Percentiles rank a stretch among this genome's conserved stretches.
phyloP scores from a whole-genome alignment of 2,329 filamentous ascomycete genomes.

The Trichoderma harzianum region DNA sequence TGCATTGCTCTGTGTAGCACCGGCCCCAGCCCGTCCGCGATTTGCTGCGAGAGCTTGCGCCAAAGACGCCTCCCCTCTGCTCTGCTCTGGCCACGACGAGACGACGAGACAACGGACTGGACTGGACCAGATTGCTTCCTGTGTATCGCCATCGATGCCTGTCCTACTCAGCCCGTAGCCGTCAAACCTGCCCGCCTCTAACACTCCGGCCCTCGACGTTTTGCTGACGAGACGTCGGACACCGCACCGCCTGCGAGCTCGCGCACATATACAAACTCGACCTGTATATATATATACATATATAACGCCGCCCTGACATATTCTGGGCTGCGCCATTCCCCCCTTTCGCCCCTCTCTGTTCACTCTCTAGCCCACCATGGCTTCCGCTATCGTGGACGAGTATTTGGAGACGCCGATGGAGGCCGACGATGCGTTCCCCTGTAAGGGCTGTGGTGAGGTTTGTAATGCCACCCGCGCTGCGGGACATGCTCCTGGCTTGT shows the following conservation, averaged over 20 bases:
- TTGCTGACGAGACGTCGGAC: constrained; percentile 11
- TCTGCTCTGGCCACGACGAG: background rate
- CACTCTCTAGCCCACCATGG: constrained; percentile 35
- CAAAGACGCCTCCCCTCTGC: background rate
- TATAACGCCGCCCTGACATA: background rate
- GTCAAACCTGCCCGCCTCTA: constrained; percentile 1
- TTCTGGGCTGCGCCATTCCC: constrained; percentile 4
- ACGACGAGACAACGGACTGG: background rate
- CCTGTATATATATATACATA: background rate
- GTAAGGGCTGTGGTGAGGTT: constrained; percentile 92
- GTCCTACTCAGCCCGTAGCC: constrained; percentile 10
- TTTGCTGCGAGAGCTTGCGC: background rate
- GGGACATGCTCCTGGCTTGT: background rate
- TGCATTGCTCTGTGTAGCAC: constrained; percentile 14
- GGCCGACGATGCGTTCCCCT: constrained; percentile 79
- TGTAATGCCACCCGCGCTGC: constrained; percentile 27
- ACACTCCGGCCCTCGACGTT: background rate
- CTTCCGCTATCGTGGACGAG: constrained; percentile 52
- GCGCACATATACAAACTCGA: constrained; percentile 7
- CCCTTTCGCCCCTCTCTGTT: background rate
- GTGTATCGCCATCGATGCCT: constrained; percentile 16
- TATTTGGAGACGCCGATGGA: constrained; percentile 67
- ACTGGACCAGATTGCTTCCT: background rate
- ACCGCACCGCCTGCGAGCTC: background rate
- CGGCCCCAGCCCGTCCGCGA: constrained; percentile 9